phyloP scores from a whole-genome alignment of 192 early-diverging fungal species.

The Bifiguratus adelaidae region DNA sequence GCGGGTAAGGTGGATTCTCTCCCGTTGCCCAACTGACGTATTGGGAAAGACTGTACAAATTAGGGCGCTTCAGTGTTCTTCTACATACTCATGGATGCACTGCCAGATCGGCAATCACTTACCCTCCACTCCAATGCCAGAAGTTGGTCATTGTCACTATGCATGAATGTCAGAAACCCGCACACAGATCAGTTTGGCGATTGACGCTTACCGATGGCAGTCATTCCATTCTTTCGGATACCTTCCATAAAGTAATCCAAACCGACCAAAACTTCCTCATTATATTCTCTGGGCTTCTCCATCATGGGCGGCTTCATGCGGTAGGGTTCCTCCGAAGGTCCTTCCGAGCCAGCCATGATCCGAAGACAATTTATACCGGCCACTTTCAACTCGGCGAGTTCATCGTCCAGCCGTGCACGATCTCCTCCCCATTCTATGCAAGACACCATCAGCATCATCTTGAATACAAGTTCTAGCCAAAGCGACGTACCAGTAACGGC shows the following conservation, averaged over 20 bases:
- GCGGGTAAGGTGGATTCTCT: conserved; percentile 45
- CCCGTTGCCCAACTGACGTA: conserved; percentile 48
- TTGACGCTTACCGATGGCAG: conserved; percentile 32
- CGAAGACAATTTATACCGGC: conserved; percentile 49
- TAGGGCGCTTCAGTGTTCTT: too few species aligned
- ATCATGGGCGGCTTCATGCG: conserved; percentile 49
- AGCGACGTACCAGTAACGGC: conserved; percentile 17
- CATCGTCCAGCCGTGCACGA: conserved; percentile 34
- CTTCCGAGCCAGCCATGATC: conserved; percentile 52
- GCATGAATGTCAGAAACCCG: not conserved
- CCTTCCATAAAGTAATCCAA: conserved; percentile 53
- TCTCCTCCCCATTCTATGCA: conserved; percentile 28
- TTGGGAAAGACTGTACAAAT: conserved; percentile 26
- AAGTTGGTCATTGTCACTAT: conserved; percentile 46
- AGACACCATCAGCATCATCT: too few species aligned
- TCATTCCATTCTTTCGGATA: conserved; percentile 39
- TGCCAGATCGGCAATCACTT: not conserved
- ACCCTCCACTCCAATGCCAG: conserved; percentile 68
- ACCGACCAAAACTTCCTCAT: conserved; percentile 41
- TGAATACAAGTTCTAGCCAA: too few species aligned
- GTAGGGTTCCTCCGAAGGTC: conserved; percentile 38
- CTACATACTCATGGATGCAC: not conserved
- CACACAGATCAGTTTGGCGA: not conserved
- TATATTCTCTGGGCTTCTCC: conserved; percentile 35
- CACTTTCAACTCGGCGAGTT: conserved; percentile 28